These are phyloP conservation scores for Gracilariopsis chorda DNA, from an alignment of 23 red algal genomes.

Conservation along the genomic window DNA sequence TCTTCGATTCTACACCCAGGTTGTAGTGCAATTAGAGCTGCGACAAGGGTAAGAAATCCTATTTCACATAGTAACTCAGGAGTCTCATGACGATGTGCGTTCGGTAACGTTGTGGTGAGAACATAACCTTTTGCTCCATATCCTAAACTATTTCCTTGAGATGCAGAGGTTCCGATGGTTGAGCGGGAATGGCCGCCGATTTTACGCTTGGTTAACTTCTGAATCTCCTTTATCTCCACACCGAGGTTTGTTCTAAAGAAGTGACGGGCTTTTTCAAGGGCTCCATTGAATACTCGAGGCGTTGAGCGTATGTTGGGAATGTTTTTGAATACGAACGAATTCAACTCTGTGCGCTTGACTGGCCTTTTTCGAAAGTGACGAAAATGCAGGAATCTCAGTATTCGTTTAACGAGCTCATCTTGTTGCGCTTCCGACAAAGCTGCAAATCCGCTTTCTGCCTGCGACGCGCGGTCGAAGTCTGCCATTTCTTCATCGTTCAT, in stretches of 20 bases:
- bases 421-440: constrained; percentile 37
- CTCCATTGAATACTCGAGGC: background rate
- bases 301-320: background rate
- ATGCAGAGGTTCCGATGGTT: background rate
- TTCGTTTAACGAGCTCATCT: constrained; percentile 7
- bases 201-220: background rate
- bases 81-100: background rate
- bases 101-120: background rate
- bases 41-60: constrained; percentile 46
- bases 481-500: background rate
- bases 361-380: constrained; percentile 31
- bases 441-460: background rate
- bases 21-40: constrained; percentile 32
- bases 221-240: constrained; percentile 28
- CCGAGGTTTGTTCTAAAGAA: constrained; percentile 4
- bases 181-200: background rate
- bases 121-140: constrained; percentile 35
- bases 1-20: constrained; percentile 53
- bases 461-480: background rate
- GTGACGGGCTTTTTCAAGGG: background rate
- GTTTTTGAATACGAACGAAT: background rate
- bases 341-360: constrained; percentile 28
- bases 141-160: background rate
- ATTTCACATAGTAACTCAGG: background rate
- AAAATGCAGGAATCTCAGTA: constrained; percentile 14